phyloP scores from a whole-genome alignment of 1,284 basidiomycete species.

The Tilletia indica region DNA sequence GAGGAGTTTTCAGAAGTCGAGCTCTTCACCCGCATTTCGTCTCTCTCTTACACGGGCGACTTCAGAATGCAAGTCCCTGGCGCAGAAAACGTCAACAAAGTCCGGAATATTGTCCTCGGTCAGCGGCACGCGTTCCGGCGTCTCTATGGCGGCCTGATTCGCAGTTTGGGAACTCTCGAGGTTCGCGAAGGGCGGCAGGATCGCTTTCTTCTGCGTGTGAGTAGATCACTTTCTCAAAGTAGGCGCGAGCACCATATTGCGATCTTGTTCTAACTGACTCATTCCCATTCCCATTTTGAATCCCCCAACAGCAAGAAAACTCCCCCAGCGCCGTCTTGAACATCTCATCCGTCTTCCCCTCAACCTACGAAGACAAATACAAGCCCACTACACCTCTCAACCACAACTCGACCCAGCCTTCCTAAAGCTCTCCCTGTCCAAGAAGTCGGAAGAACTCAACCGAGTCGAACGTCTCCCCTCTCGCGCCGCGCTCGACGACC shows the following conservation, averaged over 20 bases:
- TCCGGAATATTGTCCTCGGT: constrained; percentile 75
- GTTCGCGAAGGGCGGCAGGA: constrained; percentile 32
- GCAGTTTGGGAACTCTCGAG: constrained; percentile 43
- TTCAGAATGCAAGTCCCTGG: constrained; percentile 85
- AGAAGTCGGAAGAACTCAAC: constrained; percentile 25
- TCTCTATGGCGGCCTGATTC: constrained; percentile 69
- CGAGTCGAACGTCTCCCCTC: constrained; percentile 3
- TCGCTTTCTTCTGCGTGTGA: constrained; percentile 30
- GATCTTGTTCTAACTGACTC: neutral
- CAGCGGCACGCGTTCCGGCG: constrained; percentile 80
- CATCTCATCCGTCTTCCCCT: constrained; percentile 41
- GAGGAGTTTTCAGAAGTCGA: constrained; percentile 70
- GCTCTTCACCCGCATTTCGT: constrained; percentile 81
- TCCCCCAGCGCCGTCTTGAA: constrained; percentile 32
- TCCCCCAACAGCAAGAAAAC: constrained; percentile 32
- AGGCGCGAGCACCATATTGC: too few relatives aligned
- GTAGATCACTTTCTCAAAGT: neutral
- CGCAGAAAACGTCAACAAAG: constrained; percentile 89
- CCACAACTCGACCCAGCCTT: constrained; percentile 43
- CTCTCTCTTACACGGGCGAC: constrained; percentile 78
- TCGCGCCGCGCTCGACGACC: neutral
- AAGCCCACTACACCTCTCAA: constrained; percentile 34
- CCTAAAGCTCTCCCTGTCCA: constrained; percentile 39
- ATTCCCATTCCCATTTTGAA: neutral
- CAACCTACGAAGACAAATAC: constrained; percentile 38